These are phyloP conservation scores for Davidsoniella virescens DNA, from an alignment of 2,329 filamentous ascomycete species.

Conservation along the genomic window DNA sequence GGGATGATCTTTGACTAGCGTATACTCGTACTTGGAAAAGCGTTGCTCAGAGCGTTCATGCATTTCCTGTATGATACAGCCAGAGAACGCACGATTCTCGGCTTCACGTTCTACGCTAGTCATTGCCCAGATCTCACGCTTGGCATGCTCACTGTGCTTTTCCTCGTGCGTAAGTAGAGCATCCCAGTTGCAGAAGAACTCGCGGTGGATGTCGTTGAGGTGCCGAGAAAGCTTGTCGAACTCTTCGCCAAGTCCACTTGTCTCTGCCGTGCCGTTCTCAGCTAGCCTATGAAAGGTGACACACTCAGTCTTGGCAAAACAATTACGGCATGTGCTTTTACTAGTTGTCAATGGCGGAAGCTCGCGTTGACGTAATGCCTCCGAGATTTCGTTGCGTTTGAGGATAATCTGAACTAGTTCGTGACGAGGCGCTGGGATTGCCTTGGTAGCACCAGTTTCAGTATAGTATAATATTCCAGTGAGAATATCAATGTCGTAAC, in stretches of 20 bases:
- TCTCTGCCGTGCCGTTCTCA: constrained; percentile 67
- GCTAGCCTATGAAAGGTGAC: constrained; percentile 87
- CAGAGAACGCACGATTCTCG: constrained; percentile 75
- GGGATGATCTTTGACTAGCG: constrained; percentile 55
- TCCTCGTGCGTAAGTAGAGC: constrained; percentile 86
- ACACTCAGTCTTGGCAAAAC: constrained; percentile 80
- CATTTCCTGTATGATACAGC: constrained; percentile 48
- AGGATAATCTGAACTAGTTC: constrained; percentile 95
- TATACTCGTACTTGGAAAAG: constrained; percentile 85
- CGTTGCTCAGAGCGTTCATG: constrained; percentile 51
- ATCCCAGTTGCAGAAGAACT: constrained; percentile 94
- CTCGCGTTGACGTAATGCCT: constrained; percentile 66
- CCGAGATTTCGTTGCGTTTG: constrained; percentile 78
- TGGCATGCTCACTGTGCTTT: constrained; percentile 70
- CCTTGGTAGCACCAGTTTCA: constrained; percentile 71
- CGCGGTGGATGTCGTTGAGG: constrained; percentile 54
- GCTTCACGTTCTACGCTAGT: constrained; percentile 75
- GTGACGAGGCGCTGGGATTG: constrained; percentile 69
- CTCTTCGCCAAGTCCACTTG: constrained; percentile 62
- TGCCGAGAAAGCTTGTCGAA: constrained; percentile 71
- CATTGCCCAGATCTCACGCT: constrained; percentile 93
- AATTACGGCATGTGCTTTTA: constrained; percentile 65
- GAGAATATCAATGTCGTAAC: constrained; percentile 82
- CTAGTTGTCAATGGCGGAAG: constrained; percentile 77
- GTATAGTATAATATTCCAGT: constrained; percentile 92